Conservation (phyloP, 805 yeast genomes). For the Sporopachydermia quercuum region DNA sequence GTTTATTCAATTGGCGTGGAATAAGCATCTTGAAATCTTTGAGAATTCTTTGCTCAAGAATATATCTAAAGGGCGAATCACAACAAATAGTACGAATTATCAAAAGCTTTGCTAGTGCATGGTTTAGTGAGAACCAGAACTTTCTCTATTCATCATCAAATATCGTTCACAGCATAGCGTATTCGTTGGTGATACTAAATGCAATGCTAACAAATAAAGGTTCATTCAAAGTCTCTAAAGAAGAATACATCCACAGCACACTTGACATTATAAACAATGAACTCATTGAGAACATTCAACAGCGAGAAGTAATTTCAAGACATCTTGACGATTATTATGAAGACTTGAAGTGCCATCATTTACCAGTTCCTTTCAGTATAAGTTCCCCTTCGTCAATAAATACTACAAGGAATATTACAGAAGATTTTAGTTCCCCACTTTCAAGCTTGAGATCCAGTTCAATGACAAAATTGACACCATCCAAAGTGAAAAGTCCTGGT, state of each 20-base stretch:
- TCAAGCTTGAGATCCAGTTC: too few relatives aligned
- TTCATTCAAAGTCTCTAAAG: constrained; percentile 24
- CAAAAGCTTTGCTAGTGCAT: constrained; percentile 50
- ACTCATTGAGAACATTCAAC: constrained; percentile 6
- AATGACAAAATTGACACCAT: too few relatives aligned
- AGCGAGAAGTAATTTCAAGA: constrained; percentile 6
- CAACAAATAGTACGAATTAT: constrained; percentile 66
- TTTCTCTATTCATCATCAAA: constrained; percentile 35
- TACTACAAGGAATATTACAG: too few relatives aligned
- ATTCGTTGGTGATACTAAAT: constrained; percentile 57
- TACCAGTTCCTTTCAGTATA: too few relatives aligned
- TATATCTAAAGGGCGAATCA: constrained; percentile 73
- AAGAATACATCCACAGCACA: constrained; percentile 36
- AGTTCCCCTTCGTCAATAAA: too few relatives aligned
- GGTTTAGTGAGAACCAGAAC: constrained; percentile 34
- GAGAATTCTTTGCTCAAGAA: constrained; percentile 41
- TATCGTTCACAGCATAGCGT: constrained; percentile 57
- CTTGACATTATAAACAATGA: constrained; percentile 26
- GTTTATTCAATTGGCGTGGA: constrained; percentile 27
- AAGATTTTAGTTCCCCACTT: too few relatives aligned
- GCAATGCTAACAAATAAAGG: constrained; percentile 39
- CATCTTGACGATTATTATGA: constrained; percentile 8
- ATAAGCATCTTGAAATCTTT: constrained; percentile 41
- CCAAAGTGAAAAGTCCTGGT: too few relatives aligned
- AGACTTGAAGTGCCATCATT: too few relatives aligned